Percentiles rank a stretch among this genome's conserved stretches.
Conservation (phyloP, 768 basidiomycete genomes). For the Cubamyces lactineus region DNA sequence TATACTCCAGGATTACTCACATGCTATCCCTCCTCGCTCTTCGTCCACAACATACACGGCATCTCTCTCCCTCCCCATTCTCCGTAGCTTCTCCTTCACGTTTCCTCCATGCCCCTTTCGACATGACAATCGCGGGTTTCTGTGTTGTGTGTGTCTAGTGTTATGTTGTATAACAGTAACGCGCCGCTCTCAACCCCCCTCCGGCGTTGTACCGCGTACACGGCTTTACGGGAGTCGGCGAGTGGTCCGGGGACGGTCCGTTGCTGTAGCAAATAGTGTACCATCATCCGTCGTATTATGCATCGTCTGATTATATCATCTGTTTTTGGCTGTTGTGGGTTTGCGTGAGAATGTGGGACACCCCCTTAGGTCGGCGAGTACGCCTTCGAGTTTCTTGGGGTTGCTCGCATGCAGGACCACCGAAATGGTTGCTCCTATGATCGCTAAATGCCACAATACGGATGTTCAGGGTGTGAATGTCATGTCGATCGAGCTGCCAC, state of each 20-base stretch:
- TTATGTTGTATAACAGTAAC: background rate
- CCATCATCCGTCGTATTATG: background rate
- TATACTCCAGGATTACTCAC: background rate
- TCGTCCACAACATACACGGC: background rate
- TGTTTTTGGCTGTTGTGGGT: too few species aligned
- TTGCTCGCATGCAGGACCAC: too few species aligned
- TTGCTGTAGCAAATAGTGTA: constrained; percentile 7
- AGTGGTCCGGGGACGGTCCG: background rate
- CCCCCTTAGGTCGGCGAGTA: too few species aligned
- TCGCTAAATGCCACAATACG: too few species aligned
- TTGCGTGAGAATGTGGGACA: too few species aligned
- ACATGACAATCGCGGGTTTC: background rate
- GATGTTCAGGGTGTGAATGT: too few species aligned
- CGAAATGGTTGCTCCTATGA: too few species aligned
- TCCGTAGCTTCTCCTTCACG: too few species aligned
- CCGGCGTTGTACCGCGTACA: background rate
- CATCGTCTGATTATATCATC: too few species aligned
- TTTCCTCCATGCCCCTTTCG: background rate
- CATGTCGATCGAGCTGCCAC: too few species aligned
- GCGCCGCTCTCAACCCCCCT: background rate
- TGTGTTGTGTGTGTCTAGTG: too few species aligned
- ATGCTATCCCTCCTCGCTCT: background rate
- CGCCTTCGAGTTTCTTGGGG: too few species aligned
- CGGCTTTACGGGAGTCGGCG: background rate
- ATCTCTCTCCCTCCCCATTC: background rate